Evolutionary conservation across 2,329 filamentous ascomycete genomes (phyloP).

Genomic region (Pseudopithomyces maydicus): DNA sequence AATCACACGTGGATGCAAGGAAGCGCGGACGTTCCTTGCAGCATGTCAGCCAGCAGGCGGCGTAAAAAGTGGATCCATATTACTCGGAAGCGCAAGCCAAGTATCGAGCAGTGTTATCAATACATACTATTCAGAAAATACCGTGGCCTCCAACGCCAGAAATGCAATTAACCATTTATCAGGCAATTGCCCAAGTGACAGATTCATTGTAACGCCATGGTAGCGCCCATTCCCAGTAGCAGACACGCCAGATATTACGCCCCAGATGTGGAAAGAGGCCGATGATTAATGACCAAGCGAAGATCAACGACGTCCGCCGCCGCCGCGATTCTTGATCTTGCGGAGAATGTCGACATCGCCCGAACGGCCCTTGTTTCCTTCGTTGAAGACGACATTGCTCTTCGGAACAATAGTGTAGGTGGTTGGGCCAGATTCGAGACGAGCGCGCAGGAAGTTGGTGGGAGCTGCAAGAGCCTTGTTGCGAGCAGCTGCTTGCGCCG

Average conservation of each 20-base stretch:
- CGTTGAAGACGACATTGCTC: constrained; percentile 52
- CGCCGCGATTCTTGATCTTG: constrained; percentile 33
- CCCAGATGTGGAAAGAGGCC: neutral
- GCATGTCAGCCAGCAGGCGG: neutral
- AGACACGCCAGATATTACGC: neutral
- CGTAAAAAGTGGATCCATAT: neutral
- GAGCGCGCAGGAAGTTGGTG: constrained; percentile 61
- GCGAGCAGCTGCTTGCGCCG: constrained; percentile 38
- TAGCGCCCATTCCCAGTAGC: neutral
- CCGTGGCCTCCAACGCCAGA: neutral
- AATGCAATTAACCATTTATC: neutral
- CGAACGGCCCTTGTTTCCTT: constrained; percentile 28
- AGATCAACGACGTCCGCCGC: constrained; percentile 28
- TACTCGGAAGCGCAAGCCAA: neutral
- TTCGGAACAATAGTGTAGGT: constrained; percentile 69
- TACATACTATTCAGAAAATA: constrained; percentile 1
- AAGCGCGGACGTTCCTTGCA: neutral
- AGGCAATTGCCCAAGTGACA: neutral
- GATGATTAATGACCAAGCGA: too few species aligned
- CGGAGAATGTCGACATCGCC: constrained; percentile 38
- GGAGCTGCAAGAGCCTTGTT: constrained; percentile 59
- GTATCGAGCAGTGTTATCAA: neutral
- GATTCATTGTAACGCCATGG: neutral
- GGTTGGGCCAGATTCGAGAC: constrained; percentile 62
- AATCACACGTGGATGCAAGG: neutral